phyloP scores from a whole-genome alignment of 1,284 basidiomycete genomes.

The Trametes pubescens region DNA sequence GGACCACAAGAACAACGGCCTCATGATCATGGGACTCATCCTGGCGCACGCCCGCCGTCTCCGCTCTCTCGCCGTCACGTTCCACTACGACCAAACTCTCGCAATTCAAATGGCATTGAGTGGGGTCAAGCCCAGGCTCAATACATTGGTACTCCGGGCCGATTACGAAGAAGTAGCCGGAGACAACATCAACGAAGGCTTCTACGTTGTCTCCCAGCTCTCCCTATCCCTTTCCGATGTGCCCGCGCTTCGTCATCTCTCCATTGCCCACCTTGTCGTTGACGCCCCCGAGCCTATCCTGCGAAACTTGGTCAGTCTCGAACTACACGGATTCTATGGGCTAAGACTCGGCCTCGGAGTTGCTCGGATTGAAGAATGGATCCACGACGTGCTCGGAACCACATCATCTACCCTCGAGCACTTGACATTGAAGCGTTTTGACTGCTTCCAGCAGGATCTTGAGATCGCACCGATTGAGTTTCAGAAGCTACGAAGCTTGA shows the following conservation, averaged over 20 bases:
- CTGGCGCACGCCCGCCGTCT: neutral
- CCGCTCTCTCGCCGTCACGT: neutral
- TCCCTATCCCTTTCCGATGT: neutral
- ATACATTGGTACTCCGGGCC: neutral
- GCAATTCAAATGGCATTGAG: neutral
- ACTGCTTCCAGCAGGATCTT: neutral
- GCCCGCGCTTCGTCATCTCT: neutral
- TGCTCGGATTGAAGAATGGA: neutral
- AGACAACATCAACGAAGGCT: neutral
- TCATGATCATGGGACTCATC: neutral
- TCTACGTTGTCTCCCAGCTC: neutral
- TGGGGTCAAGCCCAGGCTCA: neutral
- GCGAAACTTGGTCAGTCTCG: neutral
- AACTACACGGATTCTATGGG: neutral
- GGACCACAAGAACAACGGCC: too few relatives aligned
- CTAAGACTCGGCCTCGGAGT: neutral
- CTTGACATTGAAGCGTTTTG: neutral
- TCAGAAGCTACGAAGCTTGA: neutral
- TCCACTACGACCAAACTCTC: neutral
- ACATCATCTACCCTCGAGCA: neutral
- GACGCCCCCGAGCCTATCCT: neutral
- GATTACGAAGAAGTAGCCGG: neutral
- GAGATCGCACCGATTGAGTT: neutral
- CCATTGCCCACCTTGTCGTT: neutral
- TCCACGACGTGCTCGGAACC: neutral